Conservation (phyloP, 2,329 filamentous ascomycete genomes). For the Teratosphaeriaceae sp. region DNA sequence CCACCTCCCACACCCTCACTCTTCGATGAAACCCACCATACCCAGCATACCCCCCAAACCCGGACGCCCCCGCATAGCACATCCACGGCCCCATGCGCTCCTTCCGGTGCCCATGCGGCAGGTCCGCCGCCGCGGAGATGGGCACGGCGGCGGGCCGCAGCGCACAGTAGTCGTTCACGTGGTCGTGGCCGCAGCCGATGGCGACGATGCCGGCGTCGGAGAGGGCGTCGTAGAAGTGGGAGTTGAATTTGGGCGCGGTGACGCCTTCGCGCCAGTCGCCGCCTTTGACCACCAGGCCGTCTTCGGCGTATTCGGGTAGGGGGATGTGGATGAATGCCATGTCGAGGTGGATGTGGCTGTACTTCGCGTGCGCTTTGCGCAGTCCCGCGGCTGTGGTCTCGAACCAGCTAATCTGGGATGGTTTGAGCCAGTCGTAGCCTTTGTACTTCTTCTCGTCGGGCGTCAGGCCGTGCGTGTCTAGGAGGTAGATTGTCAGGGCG, state of each 20-base stretch:
- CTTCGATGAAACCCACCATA: constrained; percentile 81
- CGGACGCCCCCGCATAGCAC: constrained; percentile 90
- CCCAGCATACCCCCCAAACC: constrained; percentile 91
- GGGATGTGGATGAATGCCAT: constrained; percentile 97
- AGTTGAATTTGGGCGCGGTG: constrained; percentile 84
- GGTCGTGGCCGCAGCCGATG: constrained; percentile 90
- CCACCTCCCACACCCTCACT: constrained; percentile 84
- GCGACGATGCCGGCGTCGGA: constrained; percentile 78
- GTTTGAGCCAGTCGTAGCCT: constrained; percentile 96
- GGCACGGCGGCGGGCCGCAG: too few relatives aligned
- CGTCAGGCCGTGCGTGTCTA: constrained; percentile 89
- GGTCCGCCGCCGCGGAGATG: too few relatives aligned
- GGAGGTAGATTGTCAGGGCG: constrained; percentile 83
- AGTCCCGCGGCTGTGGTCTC: constrained; percentile 65
- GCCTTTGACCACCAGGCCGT: constrained; percentile 48
- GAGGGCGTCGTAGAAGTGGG: constrained; percentile 85
- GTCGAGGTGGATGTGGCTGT: constrained; percentile 89
- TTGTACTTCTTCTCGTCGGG: constrained; percentile 80
- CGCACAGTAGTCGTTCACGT: constrained; percentile 94
- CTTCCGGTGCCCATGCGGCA: constrained; percentile 10
- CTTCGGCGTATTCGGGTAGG: constrained; percentile 73
- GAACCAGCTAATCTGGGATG: constrained; percentile 93
- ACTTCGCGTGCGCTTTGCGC: constrained; percentile 63
- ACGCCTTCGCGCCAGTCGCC: constrained; percentile 79
- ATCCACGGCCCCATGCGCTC: constrained; percentile 63